A percentile compares a stretch with the other conserved stretches of the same genome.
These are phyloP conservation scores for Acer saccharum DNA, from an alignment of 345 rosid species.

Conservation along the genomic window DNA sequence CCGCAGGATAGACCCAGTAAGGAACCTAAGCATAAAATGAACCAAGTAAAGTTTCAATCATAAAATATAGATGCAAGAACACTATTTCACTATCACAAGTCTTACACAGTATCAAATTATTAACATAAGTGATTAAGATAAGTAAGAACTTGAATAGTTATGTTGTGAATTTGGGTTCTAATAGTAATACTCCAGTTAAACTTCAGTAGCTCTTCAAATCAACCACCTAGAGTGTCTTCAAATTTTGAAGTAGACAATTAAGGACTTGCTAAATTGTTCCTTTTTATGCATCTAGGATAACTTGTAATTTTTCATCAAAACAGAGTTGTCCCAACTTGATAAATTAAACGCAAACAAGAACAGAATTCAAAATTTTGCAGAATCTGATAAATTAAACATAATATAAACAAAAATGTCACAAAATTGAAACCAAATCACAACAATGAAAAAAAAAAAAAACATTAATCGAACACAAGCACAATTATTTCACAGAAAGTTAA, in stretches of 20 bases:
- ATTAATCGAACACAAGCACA: too few species aligned
- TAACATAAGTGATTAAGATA: neutral
- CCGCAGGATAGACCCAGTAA: conserved; percentile 7
- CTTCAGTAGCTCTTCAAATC: neutral
- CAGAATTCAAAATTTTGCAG: neutral
- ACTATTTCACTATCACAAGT: neutral
- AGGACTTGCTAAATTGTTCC: too few species aligned
- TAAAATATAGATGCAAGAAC: neutral
- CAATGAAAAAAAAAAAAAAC: neutral
- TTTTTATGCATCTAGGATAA: too few species aligned
- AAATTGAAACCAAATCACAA: neutral
- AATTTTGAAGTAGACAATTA: neutral
- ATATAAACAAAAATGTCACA: neutral
- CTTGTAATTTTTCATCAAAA: neutral
- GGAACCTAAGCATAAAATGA: conserved; percentile 2
- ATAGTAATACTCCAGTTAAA: neutral
- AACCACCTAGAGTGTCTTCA: neutral
- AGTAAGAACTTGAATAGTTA: neutral
- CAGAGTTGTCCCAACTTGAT: neutral
- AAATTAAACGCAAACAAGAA: neutral
- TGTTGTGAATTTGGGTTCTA: neutral
- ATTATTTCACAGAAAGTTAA: neutral
- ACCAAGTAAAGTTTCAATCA: neutral
- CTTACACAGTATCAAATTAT: neutral
- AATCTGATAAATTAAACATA: neutral